Conservation (phyloP, 495 filamentous ascomycete genomes). For the Amniculicola lignicola region DNA sequence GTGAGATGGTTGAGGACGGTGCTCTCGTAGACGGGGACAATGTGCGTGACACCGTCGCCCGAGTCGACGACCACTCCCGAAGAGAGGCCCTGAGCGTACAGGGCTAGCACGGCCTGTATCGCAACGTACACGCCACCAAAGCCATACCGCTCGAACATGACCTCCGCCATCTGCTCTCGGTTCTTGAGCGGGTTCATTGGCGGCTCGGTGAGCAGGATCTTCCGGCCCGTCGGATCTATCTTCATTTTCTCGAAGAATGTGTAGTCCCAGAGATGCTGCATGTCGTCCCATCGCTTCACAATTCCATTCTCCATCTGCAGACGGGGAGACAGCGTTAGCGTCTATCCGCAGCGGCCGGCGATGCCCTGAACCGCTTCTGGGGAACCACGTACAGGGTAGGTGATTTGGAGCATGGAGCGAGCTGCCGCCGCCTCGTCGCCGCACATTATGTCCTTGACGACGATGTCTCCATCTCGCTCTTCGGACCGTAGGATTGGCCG, state of each 20-base stretch:
- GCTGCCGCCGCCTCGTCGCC: slow-evolving; percentile 96
- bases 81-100: slow-evolving; percentile 96
- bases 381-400: slow-evolving; percentile 68
- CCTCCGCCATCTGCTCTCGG: slow-evolving; percentile 93
- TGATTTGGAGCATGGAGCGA: slow-evolving; percentile 94
- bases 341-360: slow-evolving; percentile 4
- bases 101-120: slow-evolving; percentile 93
- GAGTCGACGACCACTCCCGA: slow-evolving; percentile 97
- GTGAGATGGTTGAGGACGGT: slow-evolving; percentile 97
- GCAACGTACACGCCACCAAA: slow-evolving; percentile 98
- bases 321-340: slow-evolving; percentile 26
- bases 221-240: slow-evolving; percentile 84
- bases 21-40: slow-evolving; percentile 96
- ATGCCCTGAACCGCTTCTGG: slow-evolving; percentile 20
- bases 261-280: slow-evolving; percentile 99
- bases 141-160: slow-evolving; percentile 96
- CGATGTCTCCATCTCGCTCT: slow-evolving; percentile 69
- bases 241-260: slow-evolving; percentile 96
- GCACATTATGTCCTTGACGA: slow-evolving; percentile 99
- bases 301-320: slow-evolving; percentile 96
- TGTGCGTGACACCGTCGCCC: slow-evolving; percentile 96
- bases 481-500: slow-evolving; percentile 96
- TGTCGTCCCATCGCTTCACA: slow-evolving; percentile 98
- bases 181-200: slow-evolving; percentile 97
- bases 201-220: slow-evolving; percentile 97